Evolutionary conservation across 2,329 filamentous ascomycete genomes (phyloP), one percentile per base, ranked within the genome.

Genomic region (Ambrosiella cleistominuta): DNA sequence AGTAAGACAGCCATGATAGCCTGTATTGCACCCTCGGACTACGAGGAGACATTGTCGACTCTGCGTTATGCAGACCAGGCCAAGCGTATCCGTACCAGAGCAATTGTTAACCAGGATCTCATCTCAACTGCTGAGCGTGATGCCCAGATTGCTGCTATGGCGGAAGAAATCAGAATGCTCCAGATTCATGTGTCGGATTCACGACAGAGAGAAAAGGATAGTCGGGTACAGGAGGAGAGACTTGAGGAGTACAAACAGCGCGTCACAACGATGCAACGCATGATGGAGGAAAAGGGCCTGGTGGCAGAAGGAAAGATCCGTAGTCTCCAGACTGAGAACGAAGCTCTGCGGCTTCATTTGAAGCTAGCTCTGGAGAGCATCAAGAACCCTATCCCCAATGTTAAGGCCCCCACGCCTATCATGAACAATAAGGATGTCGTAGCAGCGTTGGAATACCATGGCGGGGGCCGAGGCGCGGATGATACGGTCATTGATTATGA

Each of bases 1-100:
- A 91, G 85, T 66, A 98, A 97, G 71, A 98, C 93, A 8, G 93
- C 93, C 62, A 98, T 98, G 93, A 96, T 98, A 65, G 93, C 93
- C 7, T 97, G 93, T 68, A 95, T 98, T 64, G 85, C 89, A 4
- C 93, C 93, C 0, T 84, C 87, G 0, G 93, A 98, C 71, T 97
- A 98, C 67, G 93, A 98, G 59, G 93, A 98, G 69, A 98, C 93
- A 0, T 78, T 98, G 1, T 95, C 88, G 1, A 98, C 93, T 0
- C 80, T 98, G 11, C 88, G 93, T 42, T 98, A 98, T 69, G 93
- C 93, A 17, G 91, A 98, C 69, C 91, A 97, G 71, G 93, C 93
- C 61, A 98, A 98, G 75, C 85, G 86, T 59, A 98, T 98, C 72
- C 88, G 90, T 66, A 97, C 90, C 39, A 85, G 88, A 55, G 93